phyloP scores from a whole-genome alignment of 176 grass and related monocot genomes.

The Musa itinerans region DNA sequence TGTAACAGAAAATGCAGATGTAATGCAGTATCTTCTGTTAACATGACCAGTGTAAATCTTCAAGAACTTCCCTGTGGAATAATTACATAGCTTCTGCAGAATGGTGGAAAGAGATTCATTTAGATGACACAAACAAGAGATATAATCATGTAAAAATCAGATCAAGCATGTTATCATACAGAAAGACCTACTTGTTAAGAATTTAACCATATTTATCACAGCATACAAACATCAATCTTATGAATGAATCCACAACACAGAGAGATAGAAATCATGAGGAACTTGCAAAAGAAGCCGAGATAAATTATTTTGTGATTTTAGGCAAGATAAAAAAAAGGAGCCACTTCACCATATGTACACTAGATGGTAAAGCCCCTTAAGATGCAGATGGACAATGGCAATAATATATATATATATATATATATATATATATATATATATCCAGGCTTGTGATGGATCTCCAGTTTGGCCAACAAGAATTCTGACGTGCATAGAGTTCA shows the following conservation, averaged over 20 bases:
- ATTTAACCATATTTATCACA: conserved; percentile 2
- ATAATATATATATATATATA: no score
- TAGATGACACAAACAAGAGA: conserved; percentile 8
- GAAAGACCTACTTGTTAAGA: background rate
- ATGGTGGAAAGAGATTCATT: conserved; percentile 15
- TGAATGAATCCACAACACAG: background rate
- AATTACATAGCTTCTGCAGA: conserved; percentile 81
- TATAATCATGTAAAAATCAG: conserved; percentile 7
- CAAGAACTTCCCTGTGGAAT: conserved; percentile 56
- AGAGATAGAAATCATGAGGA: background rate
- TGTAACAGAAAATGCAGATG: conserved; percentile 72
- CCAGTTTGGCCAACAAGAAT: no score
- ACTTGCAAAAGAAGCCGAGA: background rate
- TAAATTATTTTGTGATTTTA: no score
- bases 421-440: no score
- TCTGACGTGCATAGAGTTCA: no score
- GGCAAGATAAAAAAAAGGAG: no score
- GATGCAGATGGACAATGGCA: no score
- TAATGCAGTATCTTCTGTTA: conserved; percentile 63
- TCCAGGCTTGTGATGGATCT: no score
- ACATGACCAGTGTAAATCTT: conserved; percentile 75
- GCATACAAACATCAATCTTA: background rate
- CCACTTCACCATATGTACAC: no score
- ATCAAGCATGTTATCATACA: background rate
- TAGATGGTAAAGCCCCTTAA: no score